Percentiles rank a stretch among this genome's conserved stretches.
Evolutionary conservation across 2,329 filamentous ascomycete genomes (phyloP).

Genomic region (Apiospora hydei): DNA sequence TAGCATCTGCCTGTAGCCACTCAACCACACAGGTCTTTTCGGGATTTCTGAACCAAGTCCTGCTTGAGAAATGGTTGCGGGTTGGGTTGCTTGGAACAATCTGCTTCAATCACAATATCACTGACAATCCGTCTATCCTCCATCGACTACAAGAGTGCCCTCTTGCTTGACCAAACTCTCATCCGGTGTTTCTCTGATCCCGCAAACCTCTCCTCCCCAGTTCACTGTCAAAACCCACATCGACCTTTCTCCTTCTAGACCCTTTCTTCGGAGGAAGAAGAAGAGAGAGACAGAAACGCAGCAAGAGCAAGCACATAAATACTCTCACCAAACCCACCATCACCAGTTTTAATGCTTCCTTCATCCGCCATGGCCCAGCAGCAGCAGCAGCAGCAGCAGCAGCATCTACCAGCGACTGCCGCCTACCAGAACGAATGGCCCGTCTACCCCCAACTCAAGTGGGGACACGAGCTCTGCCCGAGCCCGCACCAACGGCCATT

Average conservation of each 20-base stretch:
- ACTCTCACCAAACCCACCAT: background rate
- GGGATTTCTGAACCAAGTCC: background rate
- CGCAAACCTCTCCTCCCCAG: background rate
- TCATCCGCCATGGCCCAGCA: slow-evolving; percentile 19
- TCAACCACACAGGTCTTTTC: background rate
- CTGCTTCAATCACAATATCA: background rate
- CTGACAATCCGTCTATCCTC: background rate
- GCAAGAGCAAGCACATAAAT: background rate
- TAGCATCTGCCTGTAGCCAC: background rate
- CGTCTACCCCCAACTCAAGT: background rate
- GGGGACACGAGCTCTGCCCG: slow-evolving; percentile 13
- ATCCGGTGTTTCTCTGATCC: background rate
- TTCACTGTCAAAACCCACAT: background rate
- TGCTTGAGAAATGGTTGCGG: background rate
- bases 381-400: slow-evolving; percentile 19
- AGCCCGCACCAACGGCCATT: background rate
- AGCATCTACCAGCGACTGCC: background rate
- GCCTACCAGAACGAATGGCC: slow-evolving; percentile 18
- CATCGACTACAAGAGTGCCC: background rate
- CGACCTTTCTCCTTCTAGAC: background rate
- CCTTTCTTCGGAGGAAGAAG: background rate
- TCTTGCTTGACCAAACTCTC: background rate
- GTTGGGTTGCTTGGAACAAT: background rate
- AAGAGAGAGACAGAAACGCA: background rate
- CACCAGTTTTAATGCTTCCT: background rate